Evolutionary conservation across 371 early-diverging fungal genomes (phyloP), one percentile per base, ranked within the genome.

Genomic region (Haplosporangium sp.): DNA sequence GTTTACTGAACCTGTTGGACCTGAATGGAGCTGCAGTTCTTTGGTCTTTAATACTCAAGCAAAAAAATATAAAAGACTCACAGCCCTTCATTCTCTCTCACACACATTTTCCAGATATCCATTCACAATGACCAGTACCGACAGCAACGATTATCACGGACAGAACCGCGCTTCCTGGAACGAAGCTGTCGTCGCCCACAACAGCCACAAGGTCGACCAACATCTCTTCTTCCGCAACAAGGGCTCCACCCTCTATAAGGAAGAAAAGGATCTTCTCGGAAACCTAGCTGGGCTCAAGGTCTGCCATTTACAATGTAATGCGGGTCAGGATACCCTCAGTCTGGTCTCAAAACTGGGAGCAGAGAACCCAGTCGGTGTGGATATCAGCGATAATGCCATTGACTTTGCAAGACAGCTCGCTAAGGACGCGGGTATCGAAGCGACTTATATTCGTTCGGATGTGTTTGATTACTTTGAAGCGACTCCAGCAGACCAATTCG

Each of bases 271-370:
- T 5, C 64, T 79, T 13, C 69, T 79, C 23, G 69, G 80, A n/a
- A 64, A 59, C 53, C 73, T 79, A 10, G 57, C 61, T 1, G 72
- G 77, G 6, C 73, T 69, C 55, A 61, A 55, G 20, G 80, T 79
- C 42, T 79, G 80, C 55, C 80, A 79, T 40, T 62, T 79, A n/a
- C 80, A 79, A 38, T 79, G 80, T 58, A 79, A 79, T 18, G 60
- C 73, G 12, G 80, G 80, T 14, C 80, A 79, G 41, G 80, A 79
- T 50, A 79, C 80, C 5, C 73, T 79, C 59, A 68, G 69, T 43
- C 63, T 79, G 16, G 69, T 79, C 14, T 73, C 55, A 36, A 61
- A 42, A 5, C 61, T 79, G 11, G 69, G 73, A 0, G 80, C 80
- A 1, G 38, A 72, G 29, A 79, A 79, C 47, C 80, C 80, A 7